Conservation (phyloP, 2,329 filamentous ascomycete species). For the Coniochaeta ligniaria region DNA sequence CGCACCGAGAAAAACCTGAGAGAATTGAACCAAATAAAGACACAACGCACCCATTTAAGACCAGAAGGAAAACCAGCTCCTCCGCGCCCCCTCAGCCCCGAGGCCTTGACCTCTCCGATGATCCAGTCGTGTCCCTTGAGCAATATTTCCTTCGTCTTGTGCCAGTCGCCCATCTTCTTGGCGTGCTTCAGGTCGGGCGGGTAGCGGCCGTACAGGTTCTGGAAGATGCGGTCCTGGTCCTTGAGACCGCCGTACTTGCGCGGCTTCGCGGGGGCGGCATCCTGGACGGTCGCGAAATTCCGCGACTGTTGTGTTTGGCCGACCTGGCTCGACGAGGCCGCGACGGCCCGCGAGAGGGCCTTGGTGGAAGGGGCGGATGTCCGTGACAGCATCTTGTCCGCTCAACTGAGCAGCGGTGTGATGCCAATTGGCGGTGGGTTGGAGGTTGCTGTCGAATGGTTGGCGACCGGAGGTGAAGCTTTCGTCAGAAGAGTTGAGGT, state of each 20-base stretch:
- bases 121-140: constrained; percentile 98
- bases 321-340: constrained; percentile 23
- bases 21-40: too few relatives aligned
- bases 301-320: constrained; percentile 44
- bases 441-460: constrained; percentile 8
- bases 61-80: constrained; percentile 97
- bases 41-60: constrained; percentile 82
- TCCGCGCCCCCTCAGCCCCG: constrained; percentile 88
- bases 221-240: constrained; percentile 98
- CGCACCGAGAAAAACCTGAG: neutral
- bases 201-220: constrained; percentile 94
- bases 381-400: constrained; percentile 35
- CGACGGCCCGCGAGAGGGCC: constrained; percentile 29
- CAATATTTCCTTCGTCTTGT: constrained; percentile 98
- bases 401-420: constrained; percentile 26
- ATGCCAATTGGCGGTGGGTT: constrained; percentile 21
- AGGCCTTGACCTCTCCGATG: constrained; percentile 95
- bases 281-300: constrained; percentile 74
- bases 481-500: constrained; percentile 2
- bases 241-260: constrained; percentile 77
- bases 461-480: constrained; percentile 8
- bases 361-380: constrained; percentile 31
- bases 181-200: constrained; percentile 87
- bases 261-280: constrained; percentile 53
- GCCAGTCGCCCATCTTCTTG: constrained; percentile 98